Conservation (phyloP, 371 early-diverging fungal species). For the Smittium culicis region DNA sequence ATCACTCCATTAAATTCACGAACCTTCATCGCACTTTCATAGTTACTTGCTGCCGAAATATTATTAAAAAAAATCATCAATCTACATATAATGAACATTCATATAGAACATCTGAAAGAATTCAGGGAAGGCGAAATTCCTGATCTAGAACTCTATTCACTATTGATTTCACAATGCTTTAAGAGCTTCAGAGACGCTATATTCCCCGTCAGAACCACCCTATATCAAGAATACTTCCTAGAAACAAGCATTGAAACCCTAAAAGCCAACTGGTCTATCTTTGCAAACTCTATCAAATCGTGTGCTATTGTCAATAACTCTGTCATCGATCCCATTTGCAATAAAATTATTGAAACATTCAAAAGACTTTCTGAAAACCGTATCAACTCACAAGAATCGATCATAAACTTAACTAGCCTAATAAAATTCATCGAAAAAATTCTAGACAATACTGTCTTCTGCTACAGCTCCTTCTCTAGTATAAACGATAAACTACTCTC, state of each 20-base stretch:
- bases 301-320: background rate
- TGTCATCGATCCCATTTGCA: background rate
- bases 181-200: background rate
- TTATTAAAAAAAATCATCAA: too few relatives aligned
- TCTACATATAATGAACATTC: background rate
- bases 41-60: too few relatives aligned
- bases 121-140: background rate
- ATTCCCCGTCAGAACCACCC: conserved; percentile 8
- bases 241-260: conserved; percentile 7
- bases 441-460: background rate
- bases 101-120: background rate
- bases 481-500: background rate
- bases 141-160: background rate
- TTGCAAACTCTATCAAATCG: background rate
- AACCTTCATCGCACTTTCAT: too few relatives aligned
- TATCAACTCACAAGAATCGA: conserved; percentile 4
- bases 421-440: background rate
- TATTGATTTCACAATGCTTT: background rate
- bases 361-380: conserved; percentile 3
- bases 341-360: background rate
- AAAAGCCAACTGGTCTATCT: conserved; percentile 3
- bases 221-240: background rate
- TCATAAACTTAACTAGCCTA: background rate
- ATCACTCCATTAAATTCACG: too few relatives aligned
- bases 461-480: background rate